Evolutionary conservation across 1,284 basidiomycete genomes (phyloP).

Genomic region (Cystobasidium pallidum): DNA sequence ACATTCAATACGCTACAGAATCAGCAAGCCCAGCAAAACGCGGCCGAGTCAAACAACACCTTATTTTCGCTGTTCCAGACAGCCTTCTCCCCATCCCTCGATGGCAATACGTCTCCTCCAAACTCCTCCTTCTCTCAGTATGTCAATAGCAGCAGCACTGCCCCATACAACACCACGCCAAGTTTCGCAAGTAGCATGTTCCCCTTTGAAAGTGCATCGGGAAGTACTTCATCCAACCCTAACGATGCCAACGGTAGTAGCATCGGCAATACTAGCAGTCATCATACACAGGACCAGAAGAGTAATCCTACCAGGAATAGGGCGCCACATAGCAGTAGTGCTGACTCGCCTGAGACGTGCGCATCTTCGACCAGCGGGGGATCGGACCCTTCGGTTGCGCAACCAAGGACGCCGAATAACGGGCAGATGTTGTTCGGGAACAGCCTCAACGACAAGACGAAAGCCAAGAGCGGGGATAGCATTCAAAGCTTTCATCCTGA

Average conservation of each 20-base stretch:
- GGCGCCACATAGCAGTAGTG: constrained; percentile 4
- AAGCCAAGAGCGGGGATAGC: constrained; percentile 11
- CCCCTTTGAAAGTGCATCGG: constrained; percentile 1
- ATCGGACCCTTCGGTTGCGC: constrained; percentile 28
- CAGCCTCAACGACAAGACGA: constrained; percentile 1
- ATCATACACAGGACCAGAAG: not conserved
- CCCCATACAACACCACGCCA: constrained; percentile 3
- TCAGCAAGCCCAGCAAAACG: constrained; percentile 1
- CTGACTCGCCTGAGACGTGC: constrained; percentile 27
- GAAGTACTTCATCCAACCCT: not conserved
- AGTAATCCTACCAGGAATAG: not conserved
- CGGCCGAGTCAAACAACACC: not conserved
- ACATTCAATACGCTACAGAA: not conserved
- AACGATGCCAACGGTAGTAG: not conserved
- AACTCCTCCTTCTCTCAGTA: constrained; percentile 7
- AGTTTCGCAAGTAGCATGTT: not conserved
- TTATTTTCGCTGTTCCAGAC: constrained; percentile 30
- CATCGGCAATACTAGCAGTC: not conserved
- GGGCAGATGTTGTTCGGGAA: constrained; percentile 11
- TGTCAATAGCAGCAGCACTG: constrained; percentile 14
- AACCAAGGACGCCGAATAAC: constrained; percentile 33
- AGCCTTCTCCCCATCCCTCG: constrained; percentile 8
- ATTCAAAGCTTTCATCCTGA: constrained; percentile 10
- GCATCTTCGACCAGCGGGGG: constrained; percentile 24
- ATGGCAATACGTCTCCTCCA: not conserved